Conservation (phyloP, 2,329 filamentous ascomycete species). For the Nakataea oryzae region DNA sequence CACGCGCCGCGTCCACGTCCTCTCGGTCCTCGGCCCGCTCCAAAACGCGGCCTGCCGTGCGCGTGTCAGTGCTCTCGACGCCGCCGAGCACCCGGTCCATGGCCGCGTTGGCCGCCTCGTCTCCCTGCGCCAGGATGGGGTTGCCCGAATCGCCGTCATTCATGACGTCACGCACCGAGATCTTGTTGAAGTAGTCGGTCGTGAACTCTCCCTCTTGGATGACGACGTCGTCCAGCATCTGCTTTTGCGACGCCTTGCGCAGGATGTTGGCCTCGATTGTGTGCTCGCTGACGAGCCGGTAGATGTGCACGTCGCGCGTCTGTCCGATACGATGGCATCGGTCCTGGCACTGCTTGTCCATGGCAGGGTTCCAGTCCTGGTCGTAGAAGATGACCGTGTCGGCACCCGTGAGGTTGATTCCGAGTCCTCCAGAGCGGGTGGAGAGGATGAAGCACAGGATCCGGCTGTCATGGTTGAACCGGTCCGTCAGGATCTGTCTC, state of each 20-base stretch:
- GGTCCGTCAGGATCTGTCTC: conserved; percentile 86
- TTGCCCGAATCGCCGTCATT: conserved; percentile 37
- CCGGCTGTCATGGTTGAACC: conserved; percentile 89
- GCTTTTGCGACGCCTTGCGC: conserved; percentile 92
- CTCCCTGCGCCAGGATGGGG: conserved; percentile 39
- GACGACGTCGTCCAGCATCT: conserved; percentile 94
- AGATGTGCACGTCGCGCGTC: conserved; percentile 95
- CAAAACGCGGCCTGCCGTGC: conserved; percentile 59
- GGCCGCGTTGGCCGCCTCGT: conserved; percentile 67
- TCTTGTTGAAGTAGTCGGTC: conserved; percentile 85
- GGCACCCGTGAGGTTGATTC: conserved; percentile 92
- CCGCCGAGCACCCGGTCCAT: conserved; percentile 77
- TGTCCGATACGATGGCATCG: conserved; percentile 95
- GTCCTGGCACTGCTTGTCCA: conserved; percentile 99
- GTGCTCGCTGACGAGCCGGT: conserved; percentile 83
- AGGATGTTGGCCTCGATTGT: conserved; percentile 98
- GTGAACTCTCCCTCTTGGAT: conserved; percentile 98
- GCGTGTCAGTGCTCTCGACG: conserved; percentile 48
- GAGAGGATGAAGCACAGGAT: conserved; percentile 95
- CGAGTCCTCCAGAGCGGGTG: conserved; percentile 84
- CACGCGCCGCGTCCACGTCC: conserved; percentile 77
- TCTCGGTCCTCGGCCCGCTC: conserved; percentile 89
- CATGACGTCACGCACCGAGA: conserved; percentile 59
- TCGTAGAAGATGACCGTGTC: conserved; percentile 99
- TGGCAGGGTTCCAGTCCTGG: conserved; percentile 97